Percentiles rank a stretch among this genome's conserved stretches.
phyloP scores from a whole-genome alignment of 371 early-diverging fungal species.

The Capniomyces stellatus region DNA sequence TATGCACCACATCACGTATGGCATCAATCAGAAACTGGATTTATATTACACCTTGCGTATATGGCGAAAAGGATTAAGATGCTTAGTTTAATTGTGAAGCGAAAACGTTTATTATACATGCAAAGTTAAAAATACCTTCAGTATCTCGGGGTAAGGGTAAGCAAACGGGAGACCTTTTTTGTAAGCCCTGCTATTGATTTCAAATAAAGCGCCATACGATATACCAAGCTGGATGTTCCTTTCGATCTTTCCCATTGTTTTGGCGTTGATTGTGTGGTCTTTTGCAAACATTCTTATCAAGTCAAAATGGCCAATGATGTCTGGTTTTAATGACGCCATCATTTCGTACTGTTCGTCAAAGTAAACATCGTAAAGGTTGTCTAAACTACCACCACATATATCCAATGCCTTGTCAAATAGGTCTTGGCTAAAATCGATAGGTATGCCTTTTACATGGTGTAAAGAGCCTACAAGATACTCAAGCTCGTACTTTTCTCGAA shows the following conservation, averaged over 20 bases:
- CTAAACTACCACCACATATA: constrained; percentile 12
- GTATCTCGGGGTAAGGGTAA: constrained; percentile 67
- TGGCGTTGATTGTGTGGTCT: constrained; percentile 7
- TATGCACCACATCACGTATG: too few relatives aligned
- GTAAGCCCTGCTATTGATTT: constrained; percentile 82
- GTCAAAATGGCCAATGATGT: constrained; percentile 88
- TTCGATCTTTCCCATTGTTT: constrained; percentile 28
- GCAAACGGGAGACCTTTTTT: constrained; percentile 71
- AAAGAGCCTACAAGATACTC: constrained; percentile 89
- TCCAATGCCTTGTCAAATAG: constrained; percentile 31
- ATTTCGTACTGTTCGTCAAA: constrained; percentile 76
- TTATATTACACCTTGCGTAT: too few relatives aligned
- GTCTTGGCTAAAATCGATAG: constrained; percentile 65
- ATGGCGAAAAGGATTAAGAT: too few relatives aligned
- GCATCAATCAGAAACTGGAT: too few relatives aligned
- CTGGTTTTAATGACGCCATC: constrained; percentile 45
- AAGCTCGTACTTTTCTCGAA: constrained; percentile 14
- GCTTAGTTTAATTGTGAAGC: too few relatives aligned
- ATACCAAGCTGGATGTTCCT: constrained; percentile 68
- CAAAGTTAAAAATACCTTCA: too few relatives aligned
- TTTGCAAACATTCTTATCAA: constrained; percentile 54
- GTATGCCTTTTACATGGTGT: constrained; percentile 63
- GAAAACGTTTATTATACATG: too few relatives aligned
- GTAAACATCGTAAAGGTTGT: constrained; percentile 44
- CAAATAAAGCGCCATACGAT: constrained; percentile 70